These are phyloP conservation scores for Kwoniella sp. DNA, from an alignment of 768 basidiomycete species.

Conservation along the genomic window DNA sequence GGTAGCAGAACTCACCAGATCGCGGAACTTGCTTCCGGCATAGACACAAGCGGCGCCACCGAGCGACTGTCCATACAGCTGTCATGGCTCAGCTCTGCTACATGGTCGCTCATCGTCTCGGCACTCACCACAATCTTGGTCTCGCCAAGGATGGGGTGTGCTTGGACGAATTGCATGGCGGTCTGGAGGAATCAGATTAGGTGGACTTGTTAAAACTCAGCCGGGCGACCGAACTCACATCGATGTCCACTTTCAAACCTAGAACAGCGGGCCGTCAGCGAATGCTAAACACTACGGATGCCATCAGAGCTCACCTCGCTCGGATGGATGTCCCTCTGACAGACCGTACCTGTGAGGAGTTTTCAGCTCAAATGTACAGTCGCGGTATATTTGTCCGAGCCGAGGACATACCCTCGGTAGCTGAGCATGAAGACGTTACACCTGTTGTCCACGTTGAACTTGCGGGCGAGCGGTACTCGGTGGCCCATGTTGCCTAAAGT, in stretches of 20 bases:
- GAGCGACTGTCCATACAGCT: constrained; percentile 56
- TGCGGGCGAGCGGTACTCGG: constrained; percentile 76
- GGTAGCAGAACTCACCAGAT: constrained; percentile 56
- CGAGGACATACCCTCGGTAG: constrained; percentile 72
- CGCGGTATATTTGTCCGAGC: background rate
- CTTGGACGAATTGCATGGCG: constrained; percentile 65
- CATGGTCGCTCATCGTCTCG: background rate
- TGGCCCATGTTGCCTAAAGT: constrained; percentile 60
- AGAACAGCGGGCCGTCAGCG: background rate
- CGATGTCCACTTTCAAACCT: constrained; percentile 81
- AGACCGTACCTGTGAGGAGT: constrained; percentile 66
- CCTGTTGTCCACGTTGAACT: constrained; percentile 74
- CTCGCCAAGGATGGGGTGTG: constrained; percentile 61
- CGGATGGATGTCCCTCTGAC: constrained; percentile 80
- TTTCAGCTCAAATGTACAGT: background rate
- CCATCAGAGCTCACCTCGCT: constrained; percentile 60
- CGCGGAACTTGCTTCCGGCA: constrained; percentile 71
- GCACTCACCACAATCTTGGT: constrained; percentile 62
- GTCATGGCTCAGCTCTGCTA: constrained; percentile 54
- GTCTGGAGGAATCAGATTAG: constrained; percentile 47
- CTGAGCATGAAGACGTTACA: constrained; percentile 94
- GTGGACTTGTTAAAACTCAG: background rate
- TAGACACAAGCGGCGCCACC: constrained; percentile 91
- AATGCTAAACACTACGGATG: background rate
- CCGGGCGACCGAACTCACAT: constrained; percentile 54